Conservation (phyloP, 768 basidiomycete genomes). For the Holtermanniella nyarrowii region DNA sequence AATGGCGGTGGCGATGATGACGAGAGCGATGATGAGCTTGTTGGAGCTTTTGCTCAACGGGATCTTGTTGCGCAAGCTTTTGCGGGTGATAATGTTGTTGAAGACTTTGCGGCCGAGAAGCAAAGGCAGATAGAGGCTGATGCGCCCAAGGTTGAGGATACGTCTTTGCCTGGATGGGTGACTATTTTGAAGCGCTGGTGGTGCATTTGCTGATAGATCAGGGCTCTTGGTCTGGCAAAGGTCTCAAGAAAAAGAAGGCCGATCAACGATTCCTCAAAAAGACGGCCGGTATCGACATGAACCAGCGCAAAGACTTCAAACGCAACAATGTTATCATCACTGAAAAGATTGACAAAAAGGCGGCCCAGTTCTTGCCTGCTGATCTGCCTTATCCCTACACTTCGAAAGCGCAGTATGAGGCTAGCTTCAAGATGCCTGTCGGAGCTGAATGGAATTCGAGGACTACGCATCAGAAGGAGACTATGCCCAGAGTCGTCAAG, state of each 20-base stretch:
- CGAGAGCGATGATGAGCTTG: constrained; percentile 36
- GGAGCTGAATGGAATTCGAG: constrained; percentile 92
- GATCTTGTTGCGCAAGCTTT: constrained; percentile 91
- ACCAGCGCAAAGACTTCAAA: constrained; percentile 67
- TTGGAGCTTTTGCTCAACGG: constrained; percentile 72
- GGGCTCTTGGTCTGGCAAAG: constrained; percentile 87
- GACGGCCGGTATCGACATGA: constrained; percentile 67
- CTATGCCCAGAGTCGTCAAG: constrained; percentile 73
- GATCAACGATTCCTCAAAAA: constrained; percentile 61
- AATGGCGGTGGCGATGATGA: constrained; percentile 38
- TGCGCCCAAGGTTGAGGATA: constrained; percentile 78
- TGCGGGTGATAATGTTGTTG: constrained; percentile 91
- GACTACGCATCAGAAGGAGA: constrained; percentile 51
- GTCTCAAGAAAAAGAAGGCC: constrained; percentile 51
- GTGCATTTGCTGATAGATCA: constrained; percentile 37
- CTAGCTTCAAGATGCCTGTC: constrained; percentile 65
- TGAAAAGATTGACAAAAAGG: constrained; percentile 91
- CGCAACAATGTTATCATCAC: constrained; percentile 89
- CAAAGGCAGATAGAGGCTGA: constrained; percentile 70
- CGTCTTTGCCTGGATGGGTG: constrained; percentile 91
- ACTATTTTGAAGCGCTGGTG: no score
- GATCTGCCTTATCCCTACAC: constrained; percentile 94
- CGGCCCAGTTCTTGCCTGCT: constrained; percentile 73
- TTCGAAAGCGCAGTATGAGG: constrained; percentile 82
- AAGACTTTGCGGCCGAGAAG: constrained; percentile 83